Evolutionary conservation across 257 asterid genomes (phyloP).

Genomic region (Perilla frutescens): DNA sequence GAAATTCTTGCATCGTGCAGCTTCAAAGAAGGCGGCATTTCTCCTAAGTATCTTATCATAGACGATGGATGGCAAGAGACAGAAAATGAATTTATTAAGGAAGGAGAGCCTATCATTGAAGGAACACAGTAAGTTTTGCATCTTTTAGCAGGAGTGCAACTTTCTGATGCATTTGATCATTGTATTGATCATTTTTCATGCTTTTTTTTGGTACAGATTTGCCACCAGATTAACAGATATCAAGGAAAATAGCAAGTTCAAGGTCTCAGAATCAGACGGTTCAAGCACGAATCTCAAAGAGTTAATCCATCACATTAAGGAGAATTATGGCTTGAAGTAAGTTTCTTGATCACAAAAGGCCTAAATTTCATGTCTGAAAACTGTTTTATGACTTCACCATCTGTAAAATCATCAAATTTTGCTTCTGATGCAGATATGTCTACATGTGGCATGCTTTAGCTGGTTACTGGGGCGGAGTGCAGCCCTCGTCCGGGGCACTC

Average conservation of each 20-base stretch:
- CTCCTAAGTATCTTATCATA: slow-evolving; percentile 66
- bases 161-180: slow-evolving; percentile 6
- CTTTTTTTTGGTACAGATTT: slow-evolving; percentile 43
- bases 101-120: slow-evolving; percentile 51
- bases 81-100: slow-evolving; percentile 54
- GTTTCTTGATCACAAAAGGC: neutral
- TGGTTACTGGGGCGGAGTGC: slow-evolving; percentile 87
- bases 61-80: slow-evolving; percentile 93
- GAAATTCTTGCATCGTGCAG: slow-evolving; percentile 33
- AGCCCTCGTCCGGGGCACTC: slow-evolving; percentile 44
- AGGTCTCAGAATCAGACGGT: slow-evolving; percentile 39
- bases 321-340: slow-evolving; percentile 60
- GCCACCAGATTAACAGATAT: slow-evolving; percentile 59
- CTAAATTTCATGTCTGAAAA: neutral
- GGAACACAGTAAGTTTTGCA: slow-evolving; percentile 62
- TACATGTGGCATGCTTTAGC: slow-evolving; percentile 82
- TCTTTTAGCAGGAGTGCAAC: neutral
- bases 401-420: slow-evolving; percentile 6
- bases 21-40: slow-evolving; percentile 59
- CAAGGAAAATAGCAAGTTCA: slow-evolving; percentile 61
- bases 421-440: slow-evolving; percentile 51
- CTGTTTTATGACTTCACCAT: neutral
- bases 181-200: slow-evolving; percentile 5
- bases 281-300: slow-evolving; percentile 47
- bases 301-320: slow-evolving; percentile 50